Conservation (phyloP, 192 early-diverging fungal genomes). For the Coemansia sp. region DNA sequence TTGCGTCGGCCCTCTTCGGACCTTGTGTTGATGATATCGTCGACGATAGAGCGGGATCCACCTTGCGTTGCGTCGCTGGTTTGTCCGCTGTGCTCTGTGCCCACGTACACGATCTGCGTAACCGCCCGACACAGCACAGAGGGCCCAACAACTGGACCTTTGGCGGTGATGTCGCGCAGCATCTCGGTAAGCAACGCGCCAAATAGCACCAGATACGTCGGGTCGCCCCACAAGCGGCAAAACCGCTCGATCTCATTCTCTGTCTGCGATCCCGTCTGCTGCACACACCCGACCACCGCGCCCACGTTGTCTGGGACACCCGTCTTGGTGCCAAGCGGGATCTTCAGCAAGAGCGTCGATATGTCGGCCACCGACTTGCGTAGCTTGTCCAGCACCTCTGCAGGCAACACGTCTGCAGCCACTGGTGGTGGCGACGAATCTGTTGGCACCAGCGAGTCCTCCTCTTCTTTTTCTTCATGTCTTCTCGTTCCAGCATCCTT, state of each 20-base stretch:
- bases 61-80: not conserved
- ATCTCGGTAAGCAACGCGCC: slow-evolving; percentile 26
- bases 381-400: slow-evolving; percentile 14
- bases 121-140: slow-evolving; percentile 7
- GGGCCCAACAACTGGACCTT: no score
- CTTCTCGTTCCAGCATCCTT: no score
- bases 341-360: slow-evolving; percentile 17
- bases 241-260: slow-evolving; percentile 42
- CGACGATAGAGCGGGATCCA: not conserved
- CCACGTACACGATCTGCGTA: slow-evolving; percentile 6
- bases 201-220: slow-evolving; percentile 22
- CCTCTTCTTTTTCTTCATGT: not conserved
- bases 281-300: slow-evolving; percentile 8
- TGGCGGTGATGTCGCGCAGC: slow-evolving; percentile 4
- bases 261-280: slow-evolving; percentile 12
- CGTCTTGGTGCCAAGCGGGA: slow-evolving; percentile 19
- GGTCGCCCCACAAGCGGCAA: slow-evolving; percentile 42
- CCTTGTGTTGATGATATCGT: slow-evolving; percentile 1
- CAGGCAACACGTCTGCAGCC: slow-evolving; percentile 2
- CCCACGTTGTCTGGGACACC: not conserved
- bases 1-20: slow-evolving; percentile 22
- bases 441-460: not conserved
- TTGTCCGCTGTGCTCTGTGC: not conserved
- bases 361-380: slow-evolving; percentile 26
- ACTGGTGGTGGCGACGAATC: not conserved